Evolutionary conservation across 1,139 yeast genomes (phyloP).

Genomic region (Hyphopichia burtonii): DNA sequence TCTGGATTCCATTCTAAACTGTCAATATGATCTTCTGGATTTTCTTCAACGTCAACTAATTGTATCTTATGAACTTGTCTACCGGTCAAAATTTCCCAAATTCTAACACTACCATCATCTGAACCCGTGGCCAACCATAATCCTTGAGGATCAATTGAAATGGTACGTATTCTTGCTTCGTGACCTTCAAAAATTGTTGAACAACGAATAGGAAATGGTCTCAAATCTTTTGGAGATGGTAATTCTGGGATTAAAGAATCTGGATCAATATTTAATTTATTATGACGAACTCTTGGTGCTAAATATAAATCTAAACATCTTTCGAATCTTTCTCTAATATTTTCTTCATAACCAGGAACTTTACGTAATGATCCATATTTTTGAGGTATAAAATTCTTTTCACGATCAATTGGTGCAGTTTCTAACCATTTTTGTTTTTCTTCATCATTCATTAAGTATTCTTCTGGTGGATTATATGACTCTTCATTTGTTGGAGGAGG

Average conservation of each 20-base stretch:
- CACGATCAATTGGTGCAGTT: slow-evolving; percentile 75
- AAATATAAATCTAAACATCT: slow-evolving; percentile 89
- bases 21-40: slow-evolving; percentile 76
- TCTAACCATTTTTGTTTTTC: slow-evolving; percentile 74
- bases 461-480: slow-evolving; percentile 96
- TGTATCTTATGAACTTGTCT: slow-evolving; percentile 78
- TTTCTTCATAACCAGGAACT: slow-evolving; percentile 90
- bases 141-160: slow-evolving; percentile 87
- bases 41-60: slow-evolving; percentile 49
- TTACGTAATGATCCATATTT: slow-evolving; percentile 79
- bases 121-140: slow-evolving; percentile 97
- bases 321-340: slow-evolving; percentile 88
- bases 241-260: slow-evolving; percentile 93
- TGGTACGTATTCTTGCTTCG: slow-evolving; percentile 73
- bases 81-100: slow-evolving; percentile 96
- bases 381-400: slow-evolving; percentile 76
- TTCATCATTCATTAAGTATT: slow-evolving; percentile 77
- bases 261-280: slow-evolving; percentile 91
- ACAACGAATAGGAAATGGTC: slow-evolving; percentile 96
- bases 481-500: slow-evolving; percentile 97
- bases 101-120: slow-evolving; percentile 92
- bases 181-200: slow-evolving; percentile 87
- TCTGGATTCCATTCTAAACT: slow-evolving; percentile 91
- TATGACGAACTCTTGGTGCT: slow-evolving; percentile 94
- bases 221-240: slow-evolving; percentile 93